These are phyloP conservation scores for Globisporangium okanoganense DNA, from an alignment of 352 stramenopile species.

Conservation along the genomic window DNA sequence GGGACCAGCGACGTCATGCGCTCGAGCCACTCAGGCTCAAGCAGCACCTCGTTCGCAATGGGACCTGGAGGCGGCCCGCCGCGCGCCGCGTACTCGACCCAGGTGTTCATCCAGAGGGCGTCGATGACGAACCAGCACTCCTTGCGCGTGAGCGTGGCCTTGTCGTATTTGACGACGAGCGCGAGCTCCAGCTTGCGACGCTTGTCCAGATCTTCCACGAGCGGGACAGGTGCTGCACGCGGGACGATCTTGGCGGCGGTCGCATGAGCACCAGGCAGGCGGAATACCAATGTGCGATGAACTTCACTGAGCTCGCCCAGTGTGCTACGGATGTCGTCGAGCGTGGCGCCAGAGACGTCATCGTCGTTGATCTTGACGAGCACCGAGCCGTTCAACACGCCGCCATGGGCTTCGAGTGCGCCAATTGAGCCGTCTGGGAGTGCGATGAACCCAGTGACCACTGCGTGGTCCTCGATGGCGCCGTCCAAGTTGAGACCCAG, in stretches of 20 bases:
- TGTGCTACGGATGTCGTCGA: constrained; percentile 40
- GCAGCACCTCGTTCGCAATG: constrained; percentile 50
- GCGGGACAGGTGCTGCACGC: constrained; percentile 22
- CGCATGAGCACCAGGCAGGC: constrained; percentile 21
- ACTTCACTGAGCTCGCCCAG: constrained; percentile 30
- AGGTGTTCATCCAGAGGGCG: constrained; percentile 60
- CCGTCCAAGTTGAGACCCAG: constrained; percentile 59
- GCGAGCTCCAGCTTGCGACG: constrained; percentile 56
- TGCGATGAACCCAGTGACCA: constrained; percentile 60
- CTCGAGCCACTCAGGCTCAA: constrained; percentile 47
- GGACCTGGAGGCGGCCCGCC: constrained; percentile 42
- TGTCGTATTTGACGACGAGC: constrained; percentile 54
- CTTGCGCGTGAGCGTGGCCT: constrained; percentile 45
- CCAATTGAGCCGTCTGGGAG: constrained; percentile 48
- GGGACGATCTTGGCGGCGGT: constrained; percentile 8
- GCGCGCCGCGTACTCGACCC: constrained; percentile 48
- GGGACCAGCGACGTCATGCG: constrained; percentile 19
- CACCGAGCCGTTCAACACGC: constrained; percentile 31
- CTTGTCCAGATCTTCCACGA: constrained; percentile 44
- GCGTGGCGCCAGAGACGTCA: constrained; percentile 41
- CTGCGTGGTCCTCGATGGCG: constrained; percentile 24
- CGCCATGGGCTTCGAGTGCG: constrained; percentile 36
- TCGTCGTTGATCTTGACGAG: constrained; percentile 64
- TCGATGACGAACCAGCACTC: constrained; percentile 75
- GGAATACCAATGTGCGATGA: constrained; percentile 42